Evolutionary conservation across 2,329 filamentous ascomycete species (phyloP).

Genomic region (Pseudogymnoascus sp.): DNA sequence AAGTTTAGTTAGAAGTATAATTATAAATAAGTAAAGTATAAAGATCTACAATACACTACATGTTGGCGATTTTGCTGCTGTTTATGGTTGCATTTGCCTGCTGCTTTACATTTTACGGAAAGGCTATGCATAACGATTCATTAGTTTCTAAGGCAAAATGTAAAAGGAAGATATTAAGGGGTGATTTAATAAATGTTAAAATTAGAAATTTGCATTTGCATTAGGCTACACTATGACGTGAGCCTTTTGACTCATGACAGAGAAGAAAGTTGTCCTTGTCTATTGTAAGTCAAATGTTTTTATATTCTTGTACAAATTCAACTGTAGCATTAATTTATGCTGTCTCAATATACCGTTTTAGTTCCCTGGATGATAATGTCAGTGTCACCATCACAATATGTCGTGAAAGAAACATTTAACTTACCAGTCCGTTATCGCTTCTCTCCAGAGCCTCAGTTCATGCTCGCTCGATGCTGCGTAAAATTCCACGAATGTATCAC

Average conservation of each 20-base stretch:
- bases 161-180: too few relatives aligned
- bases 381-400: neutral
- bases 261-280: neutral
- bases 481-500: slow-evolving; percentile 91
- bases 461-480: slow-evolving; percentile 91
- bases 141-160: too few relatives aligned
- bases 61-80: neutral
- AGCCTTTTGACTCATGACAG: neutral
- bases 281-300: neutral
- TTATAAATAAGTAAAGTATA: too few relatives aligned
- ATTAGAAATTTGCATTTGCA: neutral
- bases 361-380: neutral
- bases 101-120: too few relatives aligned
- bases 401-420: slow-evolving; percentile 30
- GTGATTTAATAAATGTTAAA: neutral
- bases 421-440: slow-evolving; percentile 94
- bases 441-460: slow-evolving; percentile 84
- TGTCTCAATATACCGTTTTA: neutral
- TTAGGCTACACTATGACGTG: too few relatives aligned
- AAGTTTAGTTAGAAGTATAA: too few relatives aligned
- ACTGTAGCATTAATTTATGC: neutral
- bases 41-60: neutral
- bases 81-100: neutral
- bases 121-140: too few relatives aligned
- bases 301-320: neutral